Evolutionary conservation across 208 protist genomes (phyloP).

Genomic region (Crithidia fasciculata): DNA sequence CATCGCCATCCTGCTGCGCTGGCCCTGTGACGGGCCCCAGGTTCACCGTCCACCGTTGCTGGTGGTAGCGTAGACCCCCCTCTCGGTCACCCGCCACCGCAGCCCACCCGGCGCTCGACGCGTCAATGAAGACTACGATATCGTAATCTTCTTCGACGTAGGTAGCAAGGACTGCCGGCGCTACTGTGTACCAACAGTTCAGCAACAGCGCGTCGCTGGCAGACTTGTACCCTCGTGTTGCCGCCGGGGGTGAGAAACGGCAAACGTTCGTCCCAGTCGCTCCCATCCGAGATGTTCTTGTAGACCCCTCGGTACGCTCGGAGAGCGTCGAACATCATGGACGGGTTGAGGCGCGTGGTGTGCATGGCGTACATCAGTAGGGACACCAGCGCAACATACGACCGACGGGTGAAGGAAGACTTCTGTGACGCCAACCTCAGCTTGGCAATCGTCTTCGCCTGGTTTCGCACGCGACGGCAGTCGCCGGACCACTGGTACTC

Average conservation of each 20-base stretch:
- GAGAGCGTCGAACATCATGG: constrained; percentile 14
- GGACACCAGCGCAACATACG: constrained; percentile 7
- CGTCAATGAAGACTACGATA: neutral
- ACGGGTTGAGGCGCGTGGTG: constrained; percentile 24
- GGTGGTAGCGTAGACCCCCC: neutral
- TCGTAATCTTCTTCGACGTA: constrained; percentile 2
- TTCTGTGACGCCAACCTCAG: constrained; percentile 21
- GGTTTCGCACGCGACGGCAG: constrained; percentile 33
- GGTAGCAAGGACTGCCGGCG: neutral
- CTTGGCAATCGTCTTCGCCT: constrained; percentile 39
- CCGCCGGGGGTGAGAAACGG: constrained; percentile 4
- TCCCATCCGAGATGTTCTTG: neutral
- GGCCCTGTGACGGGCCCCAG: neutral
- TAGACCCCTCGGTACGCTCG: constrained; percentile 14
- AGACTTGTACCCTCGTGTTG: neutral
- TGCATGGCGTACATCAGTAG: constrained; percentile 19
- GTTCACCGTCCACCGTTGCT: constrained; percentile 9
- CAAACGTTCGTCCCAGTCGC: constrained; percentile 11
- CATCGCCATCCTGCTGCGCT: neutral
- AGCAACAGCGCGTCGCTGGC: neutral
- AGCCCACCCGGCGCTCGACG: constrained; percentile 4
- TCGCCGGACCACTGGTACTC: constrained; percentile 28
- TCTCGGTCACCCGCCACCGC: neutral
- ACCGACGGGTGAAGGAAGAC: neutral
- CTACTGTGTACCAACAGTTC: constrained; percentile 3